These are phyloP conservation scores for Pachysandra terminalis DNA, from an alignment of 164 flowering plant genomes.

Conservation along the genomic window DNA sequence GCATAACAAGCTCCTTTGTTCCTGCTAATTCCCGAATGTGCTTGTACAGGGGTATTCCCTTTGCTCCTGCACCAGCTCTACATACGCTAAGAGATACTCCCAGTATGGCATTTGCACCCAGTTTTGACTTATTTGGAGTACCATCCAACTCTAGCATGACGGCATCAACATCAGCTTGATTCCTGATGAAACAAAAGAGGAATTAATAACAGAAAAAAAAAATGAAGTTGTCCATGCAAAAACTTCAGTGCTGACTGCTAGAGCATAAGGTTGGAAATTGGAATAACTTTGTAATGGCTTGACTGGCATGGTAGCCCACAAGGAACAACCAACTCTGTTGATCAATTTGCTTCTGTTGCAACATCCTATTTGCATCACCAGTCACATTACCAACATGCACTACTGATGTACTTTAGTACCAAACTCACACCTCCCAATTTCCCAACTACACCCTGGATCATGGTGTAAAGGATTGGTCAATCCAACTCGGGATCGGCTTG, in stretches of 20 bases:
- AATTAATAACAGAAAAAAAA: neutral
- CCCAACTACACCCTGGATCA: too few species aligned
- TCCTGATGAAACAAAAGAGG: conserved; percentile 28
- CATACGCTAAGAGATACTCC: conserved; percentile 92
- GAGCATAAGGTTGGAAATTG: too few species aligned
- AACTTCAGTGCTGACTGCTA: neutral
- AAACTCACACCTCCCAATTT: too few species aligned
- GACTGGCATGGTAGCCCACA: too few species aligned
- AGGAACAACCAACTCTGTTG: too few species aligned
- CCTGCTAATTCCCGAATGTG: conserved; percentile 89
- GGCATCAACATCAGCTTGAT: conserved; percentile 82
- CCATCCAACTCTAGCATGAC: conserved; percentile 93
- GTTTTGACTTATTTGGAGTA: conserved; percentile 82
- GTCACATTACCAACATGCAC: too few species aligned
- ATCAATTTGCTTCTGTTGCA: too few species aligned
- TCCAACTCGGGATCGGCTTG: too few species aligned
- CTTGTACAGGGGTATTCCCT: conserved; percentile 81
- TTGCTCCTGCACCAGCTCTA: conserved; percentile 97
- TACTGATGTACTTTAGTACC: too few species aligned
- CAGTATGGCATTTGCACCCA: conserved; percentile 93
- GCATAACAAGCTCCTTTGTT: conserved; percentile 94
- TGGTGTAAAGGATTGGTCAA: too few species aligned
- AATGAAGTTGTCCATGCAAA: neutral
- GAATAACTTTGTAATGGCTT: too few species aligned
- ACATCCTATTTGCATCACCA: too few species aligned